Evolutionary conservation across 768 basidiomycete species (phyloP).

Genomic region (Mycena polygramma): DNA sequence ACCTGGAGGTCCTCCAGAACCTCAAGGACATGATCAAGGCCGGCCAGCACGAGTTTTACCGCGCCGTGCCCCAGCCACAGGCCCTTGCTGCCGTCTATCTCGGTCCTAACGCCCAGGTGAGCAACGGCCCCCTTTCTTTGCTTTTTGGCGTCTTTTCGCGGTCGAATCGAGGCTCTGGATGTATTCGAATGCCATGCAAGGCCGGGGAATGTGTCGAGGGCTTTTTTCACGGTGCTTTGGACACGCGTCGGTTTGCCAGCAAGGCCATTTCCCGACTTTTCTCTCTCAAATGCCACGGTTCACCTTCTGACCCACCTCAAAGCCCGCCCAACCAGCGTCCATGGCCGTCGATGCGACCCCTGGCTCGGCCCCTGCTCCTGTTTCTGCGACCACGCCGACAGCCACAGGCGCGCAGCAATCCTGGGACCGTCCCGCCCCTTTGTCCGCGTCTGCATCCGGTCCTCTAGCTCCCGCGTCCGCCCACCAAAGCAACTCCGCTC

Average conservation of each 20-base stretch:
- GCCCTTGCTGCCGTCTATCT: slow-evolving; percentile 75
- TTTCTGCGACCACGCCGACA: slow-evolving; percentile 7
- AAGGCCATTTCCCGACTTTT: background rate
- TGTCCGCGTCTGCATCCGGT: slow-evolving; percentile 8
- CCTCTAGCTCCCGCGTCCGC: slow-evolving; percentile 12
- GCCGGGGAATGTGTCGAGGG: background rate
- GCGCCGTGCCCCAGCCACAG: slow-evolving; percentile 73
- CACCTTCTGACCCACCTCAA: slow-evolving; percentile 8
- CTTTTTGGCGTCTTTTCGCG: background rate
- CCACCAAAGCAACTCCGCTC: slow-evolving; percentile 4
- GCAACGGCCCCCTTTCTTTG: background rate
- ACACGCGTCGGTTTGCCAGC: background rate
- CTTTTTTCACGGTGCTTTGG: background rate
- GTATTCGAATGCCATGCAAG: background rate
- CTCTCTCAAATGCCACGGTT: background rate
- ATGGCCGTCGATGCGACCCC: slow-evolving; percentile 9
- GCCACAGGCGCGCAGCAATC: slow-evolving; percentile 22
- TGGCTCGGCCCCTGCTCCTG: slow-evolving; percentile 1
- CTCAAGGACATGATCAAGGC: slow-evolving; percentile 80
- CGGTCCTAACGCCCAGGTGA: slow-evolving; percentile 56
- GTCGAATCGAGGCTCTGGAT: background rate
- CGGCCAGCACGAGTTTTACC: slow-evolving; percentile 80
- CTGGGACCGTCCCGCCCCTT: slow-evolving; percentile 31
- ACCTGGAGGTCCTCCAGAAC: slow-evolving; percentile 81
- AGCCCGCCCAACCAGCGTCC: slow-evolving; percentile 10